Evolutionary conservation across 2,329 filamentous ascomycete species (phyloP).

Genomic region (Phymatotrichopsis omnivora): DNA sequence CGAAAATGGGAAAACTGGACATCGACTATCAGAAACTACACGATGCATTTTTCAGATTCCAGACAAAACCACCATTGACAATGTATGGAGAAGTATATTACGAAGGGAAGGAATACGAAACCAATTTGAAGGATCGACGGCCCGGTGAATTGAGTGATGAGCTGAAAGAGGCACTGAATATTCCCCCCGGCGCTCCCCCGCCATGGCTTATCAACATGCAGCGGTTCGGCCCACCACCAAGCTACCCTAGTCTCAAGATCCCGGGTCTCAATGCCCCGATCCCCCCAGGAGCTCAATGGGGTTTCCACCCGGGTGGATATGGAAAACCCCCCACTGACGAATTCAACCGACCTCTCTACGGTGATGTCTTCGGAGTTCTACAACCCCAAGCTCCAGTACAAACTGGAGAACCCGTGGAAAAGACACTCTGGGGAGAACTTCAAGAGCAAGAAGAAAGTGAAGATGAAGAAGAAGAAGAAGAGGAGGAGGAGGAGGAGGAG

Average conservation of each 20-base stretch:
- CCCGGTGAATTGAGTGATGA: conserved; percentile 84
- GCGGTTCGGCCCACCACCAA: conserved; percentile 82
- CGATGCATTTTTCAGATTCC: conserved; percentile 95
- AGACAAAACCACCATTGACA: conserved; percentile 89
- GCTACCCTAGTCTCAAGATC: conserved; percentile 90
- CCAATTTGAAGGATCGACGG: conserved; percentile 79
- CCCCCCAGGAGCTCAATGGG: conserved; percentile 81
- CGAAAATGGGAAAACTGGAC: conserved; percentile 93
- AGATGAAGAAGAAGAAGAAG: conserved; percentile 60
- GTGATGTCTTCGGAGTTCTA: conserved; percentile 81
- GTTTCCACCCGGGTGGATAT: conserved; percentile 89
- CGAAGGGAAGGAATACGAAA: conserved; percentile 96
- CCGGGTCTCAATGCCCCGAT: conserved; percentile 89
- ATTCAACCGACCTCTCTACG: conserved; percentile 80
- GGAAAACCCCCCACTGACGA: conserved; percentile 94
- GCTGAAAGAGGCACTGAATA: conserved; percentile 84
- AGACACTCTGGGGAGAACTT: conserved; percentile 82
- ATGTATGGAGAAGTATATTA: conserved; percentile 99
- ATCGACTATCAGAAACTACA: conserved; percentile 98
- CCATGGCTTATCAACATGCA: conserved; percentile 98
- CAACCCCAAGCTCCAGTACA: conserved; percentile 52
- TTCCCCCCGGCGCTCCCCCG: conserved; percentile 82
- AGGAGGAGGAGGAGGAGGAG: conserved; percentile 52
- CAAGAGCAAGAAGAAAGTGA: conserved; percentile 66
- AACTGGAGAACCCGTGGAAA: conserved; percentile 71